These are phyloP conservation scores for Tardiomyces digboiensis DNA, from an alignment of 1,139 yeast species.

Conservation along the genomic window DNA sequence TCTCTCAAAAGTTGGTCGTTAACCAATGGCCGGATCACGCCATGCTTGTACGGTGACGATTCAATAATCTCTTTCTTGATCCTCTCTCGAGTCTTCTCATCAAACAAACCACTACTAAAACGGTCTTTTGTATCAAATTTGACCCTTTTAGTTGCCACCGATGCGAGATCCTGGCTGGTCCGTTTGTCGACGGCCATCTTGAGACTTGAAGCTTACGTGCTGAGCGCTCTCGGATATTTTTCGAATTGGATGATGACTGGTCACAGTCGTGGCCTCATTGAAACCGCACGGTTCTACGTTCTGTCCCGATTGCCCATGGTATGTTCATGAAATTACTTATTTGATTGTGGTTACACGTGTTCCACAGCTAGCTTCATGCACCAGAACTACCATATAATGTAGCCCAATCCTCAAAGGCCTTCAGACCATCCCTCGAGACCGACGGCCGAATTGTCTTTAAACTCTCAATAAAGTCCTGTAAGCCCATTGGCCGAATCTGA, in stretches of 20 bases:
- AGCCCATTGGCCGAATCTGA: constrained; percentile 68
- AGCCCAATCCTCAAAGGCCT: constrained; percentile 87
- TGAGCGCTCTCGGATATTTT: not conserved
- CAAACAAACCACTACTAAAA: constrained; percentile 1
- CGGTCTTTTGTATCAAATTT: not conserved
- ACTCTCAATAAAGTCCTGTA: constrained; percentile 70
- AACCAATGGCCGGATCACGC: constrained; percentile 63
- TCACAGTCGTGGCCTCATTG: no score
- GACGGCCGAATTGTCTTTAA: constrained; percentile 84
- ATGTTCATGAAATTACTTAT: no score
- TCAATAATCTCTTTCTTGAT: constrained; percentile 21
- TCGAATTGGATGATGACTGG: not conserved
- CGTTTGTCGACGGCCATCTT: not conserved
- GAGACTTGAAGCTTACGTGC: no score
- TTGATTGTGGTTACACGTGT: no score
- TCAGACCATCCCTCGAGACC: constrained; percentile 76
- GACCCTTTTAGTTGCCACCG: not conserved
- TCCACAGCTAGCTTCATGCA: no score
- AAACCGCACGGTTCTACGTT: no score
- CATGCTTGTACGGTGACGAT: constrained; percentile 84
- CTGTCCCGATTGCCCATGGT: no score
- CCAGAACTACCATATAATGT: constrained; percentile 85
- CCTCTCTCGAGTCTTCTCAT: constrained; percentile 1
- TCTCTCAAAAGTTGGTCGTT: constrained; percentile 67
- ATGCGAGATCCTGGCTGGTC: not conserved